These are phyloP conservation scores for Musa acuminata DNA, from an alignment of 176 grass and related monocot species.

Conservation along the genomic window DNA sequence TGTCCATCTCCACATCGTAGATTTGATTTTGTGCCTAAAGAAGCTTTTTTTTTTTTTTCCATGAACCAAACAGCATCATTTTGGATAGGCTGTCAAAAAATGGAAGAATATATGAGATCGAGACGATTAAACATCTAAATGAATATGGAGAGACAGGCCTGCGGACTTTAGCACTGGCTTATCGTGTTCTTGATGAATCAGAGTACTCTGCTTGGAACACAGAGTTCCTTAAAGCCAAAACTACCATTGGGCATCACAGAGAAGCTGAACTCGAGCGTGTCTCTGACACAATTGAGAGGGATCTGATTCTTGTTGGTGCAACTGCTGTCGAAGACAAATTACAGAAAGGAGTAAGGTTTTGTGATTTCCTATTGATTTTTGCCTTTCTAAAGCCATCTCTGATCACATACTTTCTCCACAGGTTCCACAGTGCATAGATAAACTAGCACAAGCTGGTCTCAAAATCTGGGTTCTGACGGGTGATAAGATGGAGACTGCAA, in stretches of 20 bases:
- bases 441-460: constrained; percentile 92
- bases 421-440: constrained; percentile 95
- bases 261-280: constrained; percentile 66
- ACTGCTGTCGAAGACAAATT: constrained; percentile 94
- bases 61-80: constrained; percentile 48
- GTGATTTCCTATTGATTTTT: neutral
- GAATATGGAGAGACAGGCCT: constrained; percentile 90
- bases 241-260: constrained; percentile 74
- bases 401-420: constrained; percentile 27
- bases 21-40: constrained; percentile 6
- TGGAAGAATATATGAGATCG: constrained; percentile 61
- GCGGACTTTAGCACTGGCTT: constrained; percentile 71
- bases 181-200: constrained; percentile 79
- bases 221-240: constrained; percentile 86
- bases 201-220: constrained; percentile 87
- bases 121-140: constrained; percentile 69
- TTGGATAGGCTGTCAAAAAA: constrained; percentile 92
- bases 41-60: constrained; percentile 17
- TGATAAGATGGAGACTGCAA: constrained; percentile 99
- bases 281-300: constrained; percentile 77
- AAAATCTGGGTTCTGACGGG: constrained; percentile 98
- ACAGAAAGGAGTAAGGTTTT: constrained; percentile 56
- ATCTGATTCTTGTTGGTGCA: constrained; percentile 86
- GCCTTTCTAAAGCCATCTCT: constrained; percentile 24
- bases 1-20: no score